These are phyloP conservation scores for Aspergillus sp. DNA, from an alignment of 2,329 filamentous ascomycete genomes.

Conservation along the genomic window DNA sequence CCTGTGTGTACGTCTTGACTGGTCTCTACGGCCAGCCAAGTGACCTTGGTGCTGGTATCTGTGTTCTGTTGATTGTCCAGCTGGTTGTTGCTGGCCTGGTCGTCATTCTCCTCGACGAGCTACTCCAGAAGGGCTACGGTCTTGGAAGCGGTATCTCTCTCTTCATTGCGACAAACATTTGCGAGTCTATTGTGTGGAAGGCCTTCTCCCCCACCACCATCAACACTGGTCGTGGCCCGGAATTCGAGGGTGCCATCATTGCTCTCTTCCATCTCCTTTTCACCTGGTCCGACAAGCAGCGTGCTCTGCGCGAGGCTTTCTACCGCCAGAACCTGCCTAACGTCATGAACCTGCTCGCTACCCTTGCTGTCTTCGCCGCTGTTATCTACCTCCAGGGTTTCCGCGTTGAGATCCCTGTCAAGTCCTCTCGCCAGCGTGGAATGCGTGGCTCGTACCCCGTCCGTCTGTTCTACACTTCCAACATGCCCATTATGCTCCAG, in stretches of 20 bases:
- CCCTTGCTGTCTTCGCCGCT: slow-evolving; percentile 87
- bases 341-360: slow-evolving; percentile 97
- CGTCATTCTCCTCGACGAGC: slow-evolving; percentile 97
- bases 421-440: slow-evolving; percentile 97
- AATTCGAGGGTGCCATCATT: slow-evolving; percentile 98
- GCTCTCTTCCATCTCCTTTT: slow-evolving; percentile 96
- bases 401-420: slow-evolving; percentile 99
- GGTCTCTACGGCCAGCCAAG: slow-evolving; percentile 96
- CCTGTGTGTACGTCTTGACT: slow-evolving; percentile 96
- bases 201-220: slow-evolving; percentile 98
- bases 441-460: slow-evolving; percentile 97
- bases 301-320: slow-evolving; percentile 96
- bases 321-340: slow-evolving; percentile 99
- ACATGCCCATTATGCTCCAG: slow-evolving; percentile 99
- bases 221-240: slow-evolving; percentile 97
- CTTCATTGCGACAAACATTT: slow-evolving; percentile 99
- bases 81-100: slow-evolving; percentile 96
- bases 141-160: slow-evolving; percentile 98
- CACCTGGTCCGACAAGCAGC: slow-evolving; percentile 99
- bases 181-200: slow-evolving; percentile 99
- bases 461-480: slow-evolving; percentile 99
- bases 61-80: slow-evolving; percentile 96
- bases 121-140: slow-evolving; percentile 98
- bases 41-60: slow-evolving; percentile 95
- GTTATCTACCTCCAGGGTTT: slow-evolving; percentile 99